Percentiles rank a stretch among this genome's conserved stretches.
Conservation (phyloP, 345 rosid genomes). For the Excoecaria agallocha region DNA sequence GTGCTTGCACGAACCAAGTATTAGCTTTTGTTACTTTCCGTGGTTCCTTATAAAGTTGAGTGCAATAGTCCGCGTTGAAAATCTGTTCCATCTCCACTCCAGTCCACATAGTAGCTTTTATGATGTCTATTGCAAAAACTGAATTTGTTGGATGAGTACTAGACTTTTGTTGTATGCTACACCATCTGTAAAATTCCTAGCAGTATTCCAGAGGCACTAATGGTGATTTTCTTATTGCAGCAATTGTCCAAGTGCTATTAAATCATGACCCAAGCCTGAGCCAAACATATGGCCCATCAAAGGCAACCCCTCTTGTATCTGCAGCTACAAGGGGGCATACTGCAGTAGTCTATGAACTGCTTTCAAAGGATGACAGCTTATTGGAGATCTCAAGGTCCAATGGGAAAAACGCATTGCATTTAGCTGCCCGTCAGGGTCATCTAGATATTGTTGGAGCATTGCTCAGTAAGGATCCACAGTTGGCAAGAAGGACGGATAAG, state of each 20-base stretch:
- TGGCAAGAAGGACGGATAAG: conserved; percentile 87
- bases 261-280: conserved; percentile 81
- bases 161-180: neutral
- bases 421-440: conserved; percentile 84
- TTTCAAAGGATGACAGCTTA: conserved; percentile 74
- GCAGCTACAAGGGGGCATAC: conserved; percentile 93
- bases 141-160: neutral
- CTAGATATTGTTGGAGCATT: conserved; percentile 74
- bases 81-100: neutral
- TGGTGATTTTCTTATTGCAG: conserved; percentile 37
- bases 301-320: conserved; percentile 82
- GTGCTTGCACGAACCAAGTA: neutral
- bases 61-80: neutral
- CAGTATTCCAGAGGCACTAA: neutral
- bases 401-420: conserved; percentile 88
- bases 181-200: too few species aligned
- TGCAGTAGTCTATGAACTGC: conserved; percentile 72
- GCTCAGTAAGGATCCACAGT: conserved; percentile 70
- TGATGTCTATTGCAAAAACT: neutral
- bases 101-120: neutral
- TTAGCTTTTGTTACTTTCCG: neutral
- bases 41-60: neutral
- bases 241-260: conserved; percentile 78
- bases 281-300: conserved; percentile 70
- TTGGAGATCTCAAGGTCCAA: conserved; percentile 73